Evolutionary conservation across 768 basidiomycete genomes (phyloP).

Genomic region (Infundibulicybe gibba): DNA sequence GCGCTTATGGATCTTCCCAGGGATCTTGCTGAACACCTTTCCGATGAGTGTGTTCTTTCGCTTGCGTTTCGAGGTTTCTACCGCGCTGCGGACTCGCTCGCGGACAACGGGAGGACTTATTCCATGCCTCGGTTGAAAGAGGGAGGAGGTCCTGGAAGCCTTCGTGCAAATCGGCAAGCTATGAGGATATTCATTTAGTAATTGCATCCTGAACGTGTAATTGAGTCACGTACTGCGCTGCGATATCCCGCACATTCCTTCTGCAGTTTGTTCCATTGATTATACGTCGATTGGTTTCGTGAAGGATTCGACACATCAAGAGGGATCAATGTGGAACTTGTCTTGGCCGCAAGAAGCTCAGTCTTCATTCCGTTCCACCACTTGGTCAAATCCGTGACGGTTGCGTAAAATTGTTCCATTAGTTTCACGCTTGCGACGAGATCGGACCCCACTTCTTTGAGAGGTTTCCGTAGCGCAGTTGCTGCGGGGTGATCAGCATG

Average conservation of each 20-base stretch:
- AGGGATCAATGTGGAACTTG: neutral
- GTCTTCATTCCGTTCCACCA: neutral
- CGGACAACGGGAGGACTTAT: no score
- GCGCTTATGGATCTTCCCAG: no score
- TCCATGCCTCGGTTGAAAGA: no score
- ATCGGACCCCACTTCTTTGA: neutral
- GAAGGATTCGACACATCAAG: neutral
- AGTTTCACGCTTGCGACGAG: neutral
- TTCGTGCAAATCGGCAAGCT: no score
- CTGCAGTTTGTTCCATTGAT: neutral
- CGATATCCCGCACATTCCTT: neutral
- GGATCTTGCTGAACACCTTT: no score
- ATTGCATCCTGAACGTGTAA: no score
- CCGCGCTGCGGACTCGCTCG: no score
- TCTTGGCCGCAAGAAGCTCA: neutral
- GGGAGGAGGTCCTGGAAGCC: no score
- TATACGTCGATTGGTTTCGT: neutral
- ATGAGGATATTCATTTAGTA: no score
- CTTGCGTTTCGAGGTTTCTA: no score
- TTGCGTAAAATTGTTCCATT: neutral
- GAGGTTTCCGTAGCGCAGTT: neutral
- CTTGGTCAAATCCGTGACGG: neutral
- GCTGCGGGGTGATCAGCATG: neutral
- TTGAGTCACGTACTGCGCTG: neutral
- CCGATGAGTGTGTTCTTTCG: no score